These are phyloP conservation scores for Diplodia mutila DNA, from an alignment of 2,329 filamentous ascomycete genomes.

Conservation along the genomic window DNA sequence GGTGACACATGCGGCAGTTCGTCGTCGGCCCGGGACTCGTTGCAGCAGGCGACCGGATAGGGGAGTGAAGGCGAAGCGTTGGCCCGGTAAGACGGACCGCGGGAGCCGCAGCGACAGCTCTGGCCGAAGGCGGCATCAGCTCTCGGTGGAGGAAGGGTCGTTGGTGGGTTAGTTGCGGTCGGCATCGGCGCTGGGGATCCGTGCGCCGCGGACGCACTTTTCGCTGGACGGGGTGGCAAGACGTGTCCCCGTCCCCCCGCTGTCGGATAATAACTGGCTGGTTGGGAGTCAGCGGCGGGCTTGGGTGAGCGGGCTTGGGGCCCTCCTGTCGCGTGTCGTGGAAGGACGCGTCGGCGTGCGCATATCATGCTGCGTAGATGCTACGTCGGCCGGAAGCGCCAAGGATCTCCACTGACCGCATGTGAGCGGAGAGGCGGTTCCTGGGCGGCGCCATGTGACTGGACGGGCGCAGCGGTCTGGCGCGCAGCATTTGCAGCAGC, in stretches of 20 bases:
- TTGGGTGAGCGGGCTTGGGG: not conserved
- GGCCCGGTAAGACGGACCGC: not conserved
- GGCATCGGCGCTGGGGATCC: not conserved
- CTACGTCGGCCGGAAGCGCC: not conserved
- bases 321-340: not conserved
- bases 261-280: not conserved
- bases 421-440: not conserved
- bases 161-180: not conserved
- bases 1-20: not conserved
- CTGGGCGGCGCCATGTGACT: not conserved
- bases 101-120: not conserved
- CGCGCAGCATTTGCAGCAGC: not conserved
- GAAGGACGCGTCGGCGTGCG: not conserved
- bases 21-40: not conserved
- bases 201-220: not conserved
- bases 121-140: not conserved
- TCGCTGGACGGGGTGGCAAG: not conserved
- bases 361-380: not conserved
- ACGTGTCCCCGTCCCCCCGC: not conserved
- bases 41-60: not conserved
- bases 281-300: not conserved
- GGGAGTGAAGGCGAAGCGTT: not conserved
- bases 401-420: slow-evolving; percentile 5
- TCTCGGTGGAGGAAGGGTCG: not conserved
- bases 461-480: not conserved